Percentiles rank a stretch among this genome's conserved stretches.
phyloP scores from a whole-genome alignment of 306 rosid genomes.

The Medicago ruthenica region DNA sequence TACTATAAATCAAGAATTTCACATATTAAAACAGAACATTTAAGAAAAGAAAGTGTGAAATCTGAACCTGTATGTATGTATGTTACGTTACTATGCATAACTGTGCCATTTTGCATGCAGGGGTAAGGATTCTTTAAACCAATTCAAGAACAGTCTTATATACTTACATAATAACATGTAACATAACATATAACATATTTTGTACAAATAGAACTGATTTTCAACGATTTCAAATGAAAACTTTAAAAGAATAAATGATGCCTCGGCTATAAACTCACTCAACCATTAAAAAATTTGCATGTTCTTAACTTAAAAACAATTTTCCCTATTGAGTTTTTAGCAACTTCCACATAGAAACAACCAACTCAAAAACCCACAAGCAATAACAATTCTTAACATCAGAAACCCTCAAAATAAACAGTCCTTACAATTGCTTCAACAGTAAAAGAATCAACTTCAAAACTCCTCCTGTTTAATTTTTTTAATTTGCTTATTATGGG shows the following conservation, averaged over 20 bases:
- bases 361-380: constrained; percentile 51
- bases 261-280: neutral
- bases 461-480: too few species aligned
- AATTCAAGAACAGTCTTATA: neutral
- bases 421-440: constrained; percentile 47
- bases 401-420: constrained; percentile 55
- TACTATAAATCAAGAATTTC: constrained; percentile 19
- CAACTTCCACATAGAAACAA: constrained; percentile 55
- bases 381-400: constrained; percentile 51
- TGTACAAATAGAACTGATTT: neutral
- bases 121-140: neutral
- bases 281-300: neutral
- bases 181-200: neutral
- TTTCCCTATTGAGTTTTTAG: neutral
- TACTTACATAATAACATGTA: neutral
- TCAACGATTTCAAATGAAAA: neutral
- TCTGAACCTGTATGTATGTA: too few species aligned
- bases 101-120: neutral
- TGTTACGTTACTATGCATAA: neutral
- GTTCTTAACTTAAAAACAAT: constrained; percentile 7
- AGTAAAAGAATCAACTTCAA: neutral
- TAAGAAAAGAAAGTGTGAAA: too few species aligned
- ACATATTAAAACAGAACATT: neutral
- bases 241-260: neutral
- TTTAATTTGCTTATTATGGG: neutral